A percentile compares a stretch with the other conserved stretches of the same genome.
phyloP scores from a whole-genome alignment of 176 grass and related monocot species.

The Thalia dealbata region DNA sequence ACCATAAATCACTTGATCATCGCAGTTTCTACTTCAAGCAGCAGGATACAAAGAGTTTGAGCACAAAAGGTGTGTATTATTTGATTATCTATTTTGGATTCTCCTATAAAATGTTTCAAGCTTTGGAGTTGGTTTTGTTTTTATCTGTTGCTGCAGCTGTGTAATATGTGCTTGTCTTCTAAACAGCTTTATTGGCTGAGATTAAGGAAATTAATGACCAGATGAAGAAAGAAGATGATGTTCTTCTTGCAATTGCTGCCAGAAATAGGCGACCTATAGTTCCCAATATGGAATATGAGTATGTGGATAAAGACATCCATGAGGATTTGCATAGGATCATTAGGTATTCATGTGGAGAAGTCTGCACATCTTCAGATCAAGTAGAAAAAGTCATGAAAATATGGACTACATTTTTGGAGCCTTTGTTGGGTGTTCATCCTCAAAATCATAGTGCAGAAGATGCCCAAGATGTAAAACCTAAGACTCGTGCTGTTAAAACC shows the following conservation, averaged over 20 bases:
- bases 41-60: slow-evolving; percentile 67
- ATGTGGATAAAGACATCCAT: slow-evolving; percentile 42
- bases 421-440: slow-evolving; percentile 38
- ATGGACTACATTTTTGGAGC: slow-evolving; percentile 56
- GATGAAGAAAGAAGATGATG: slow-evolving; percentile 43
- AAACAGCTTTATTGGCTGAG: slow-evolving; percentile 46
- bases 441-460: slow-evolving; percentile 26
- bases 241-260: slow-evolving; percentile 51
- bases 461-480: slow-evolving; percentile 29
- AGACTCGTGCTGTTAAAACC: slow-evolving; percentile 27
- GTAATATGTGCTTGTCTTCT: neutral
- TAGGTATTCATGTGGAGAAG: slow-evolving; percentile 60
- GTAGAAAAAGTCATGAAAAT: slow-evolving; percentile 43
- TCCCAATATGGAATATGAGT: slow-evolving; percentile 66
- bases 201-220: slow-evolving; percentile 72
- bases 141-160: neutral
- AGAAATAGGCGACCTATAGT: slow-evolving; percentile 35
- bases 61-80: slow-evolving; percentile 46
- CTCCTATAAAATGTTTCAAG: neutral
- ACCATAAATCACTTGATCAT: slow-evolving; percentile 78
- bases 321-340: slow-evolving; percentile 63
- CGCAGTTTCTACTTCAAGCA: slow-evolving; percentile 81
- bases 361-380: slow-evolving; percentile 49
- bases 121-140: neutral
- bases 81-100: neutral